Evolutionary conservation across 441 rosid species (phyloP), one percentile per base, ranked within the genome.

Genomic region (Theobroma grandiflorum): DNA sequence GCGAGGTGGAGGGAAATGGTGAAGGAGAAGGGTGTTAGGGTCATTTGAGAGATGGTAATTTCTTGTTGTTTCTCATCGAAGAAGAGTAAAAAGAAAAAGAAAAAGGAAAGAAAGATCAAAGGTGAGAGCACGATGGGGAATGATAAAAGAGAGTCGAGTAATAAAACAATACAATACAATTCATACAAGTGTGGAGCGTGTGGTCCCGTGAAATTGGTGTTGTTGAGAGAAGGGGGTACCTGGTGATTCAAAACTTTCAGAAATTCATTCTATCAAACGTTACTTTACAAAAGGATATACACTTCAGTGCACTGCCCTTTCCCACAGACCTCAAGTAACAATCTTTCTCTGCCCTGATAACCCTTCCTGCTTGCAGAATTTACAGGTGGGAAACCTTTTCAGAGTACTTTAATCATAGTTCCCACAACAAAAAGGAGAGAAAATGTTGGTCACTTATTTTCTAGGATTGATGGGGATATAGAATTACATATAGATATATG

Each of bases 21-120:
- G 67, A 78, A 38, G 18, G 53, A 22, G 47, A 74, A 78, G 75
- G 58, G 58, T 35, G 59, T 53, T 40, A 53, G 52, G 79, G 20
- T 80, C 90, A 87, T 89, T 85, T 77, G 84, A 72, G 40, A 79
- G 76, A 55, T 35, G 64, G 69, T 68, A 35, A 74, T 70, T 79
- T 82, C 38, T 40, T 59, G 45, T 38, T 72, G 16, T 72, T 59
- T 81, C 69, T 78, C 86, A 73, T 84, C 38, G 85, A 77, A 47
- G 40, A 52, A 78, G 35, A 73, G 22, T 4, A 49, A 7, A 38
- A 22, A 42, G 65, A 65, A 8, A 26, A 20, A 53, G 55, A 40
- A 40, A 43, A 68, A 58, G 57, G 57, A 35, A 52, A 31, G 37
- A 71, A 26, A 52, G 40, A 72, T 52, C 5, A 16, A 38, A 52